Evolutionary conservation across 768 basidiomycete species (phyloP).

Genomic region (Suillus hirtellus): DNA sequence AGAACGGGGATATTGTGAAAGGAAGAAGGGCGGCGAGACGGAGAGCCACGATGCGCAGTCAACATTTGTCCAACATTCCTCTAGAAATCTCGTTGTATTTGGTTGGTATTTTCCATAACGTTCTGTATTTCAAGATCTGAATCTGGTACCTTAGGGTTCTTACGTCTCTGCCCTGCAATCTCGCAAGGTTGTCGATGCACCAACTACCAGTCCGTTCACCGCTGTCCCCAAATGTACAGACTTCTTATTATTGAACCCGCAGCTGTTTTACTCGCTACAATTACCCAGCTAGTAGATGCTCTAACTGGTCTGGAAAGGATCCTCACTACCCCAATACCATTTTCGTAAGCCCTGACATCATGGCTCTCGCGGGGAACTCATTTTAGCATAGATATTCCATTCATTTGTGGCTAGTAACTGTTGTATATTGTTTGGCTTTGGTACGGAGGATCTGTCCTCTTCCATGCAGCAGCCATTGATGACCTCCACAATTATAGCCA

Average conservation of each 20-base stretch:
- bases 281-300: slow-evolving; percentile 61
- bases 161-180: slow-evolving; percentile 61
- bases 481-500: slow-evolving; percentile 41
- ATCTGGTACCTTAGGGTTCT: slow-evolving; percentile 49
- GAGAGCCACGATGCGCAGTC: slow-evolving; percentile 49
- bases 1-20: slow-evolving; percentile 32
- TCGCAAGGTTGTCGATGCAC: slow-evolving; percentile 57
- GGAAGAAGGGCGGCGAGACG: slow-evolving; percentile 63
- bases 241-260: slow-evolving; percentile 7
- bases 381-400: slow-evolving; percentile 51
- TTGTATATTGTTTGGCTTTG: slow-evolving; percentile 59
- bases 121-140: not conserved
- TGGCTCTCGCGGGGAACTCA: slow-evolving; percentile 2
- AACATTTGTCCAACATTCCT: slow-evolving; percentile 58
- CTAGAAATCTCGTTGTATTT: slow-evolving; percentile 70
- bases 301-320: slow-evolving; percentile 73
- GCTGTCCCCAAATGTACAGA: slow-evolving; percentile 8
- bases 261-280: slow-evolving; percentile 49
- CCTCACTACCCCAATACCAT: slow-evolving; percentile 75
- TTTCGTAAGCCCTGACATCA: slow-evolving; percentile 48
- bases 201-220: slow-evolving; percentile 55
- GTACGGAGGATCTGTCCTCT: slow-evolving; percentile 35
- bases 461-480: not conserved
- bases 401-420: slow-evolving; percentile 67
- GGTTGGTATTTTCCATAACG: slow-evolving; percentile 35